A percentile compares a stretch with the other conserved stretches of the same genome.
phyloP scores from a whole-genome alignment of 2,329 filamentous ascomycete genomes.

The Phialocephala sp. region DNA sequence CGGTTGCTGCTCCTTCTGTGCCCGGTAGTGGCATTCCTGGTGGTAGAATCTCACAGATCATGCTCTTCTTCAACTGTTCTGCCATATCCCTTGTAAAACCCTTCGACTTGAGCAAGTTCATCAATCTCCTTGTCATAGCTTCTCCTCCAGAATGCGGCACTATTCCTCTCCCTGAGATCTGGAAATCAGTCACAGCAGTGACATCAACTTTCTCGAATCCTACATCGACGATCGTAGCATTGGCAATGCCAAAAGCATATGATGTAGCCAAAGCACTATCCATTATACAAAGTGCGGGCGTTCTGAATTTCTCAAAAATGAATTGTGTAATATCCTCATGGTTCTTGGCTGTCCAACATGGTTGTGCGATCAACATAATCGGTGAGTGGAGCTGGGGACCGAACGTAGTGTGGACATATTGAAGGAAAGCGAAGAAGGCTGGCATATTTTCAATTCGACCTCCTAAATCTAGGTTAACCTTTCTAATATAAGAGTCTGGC shows the following conservation, averaged over 20 bases:
- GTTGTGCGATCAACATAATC: slow-evolving; percentile 87
- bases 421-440: slow-evolving; percentile 90
- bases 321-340: slow-evolving; percentile 89
- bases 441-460: slow-evolving; percentile 90
- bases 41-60: slow-evolving; percentile 70
- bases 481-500: neutral
- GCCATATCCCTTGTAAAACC: slow-evolving; percentile 70
- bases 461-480: slow-evolving; percentile 47
- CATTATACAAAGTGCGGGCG: slow-evolving; percentile 87
- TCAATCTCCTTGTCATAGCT: slow-evolving; percentile 77
- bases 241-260: slow-evolving; percentile 78
- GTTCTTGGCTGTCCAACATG: slow-evolving; percentile 87
- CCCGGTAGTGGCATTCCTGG: slow-evolving; percentile 53
- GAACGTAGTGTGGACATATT: slow-evolving; percentile 87
- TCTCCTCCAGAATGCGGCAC: slow-evolving; percentile 79
- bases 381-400: slow-evolving; percentile 94
- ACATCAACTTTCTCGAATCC: slow-evolving; percentile 92
- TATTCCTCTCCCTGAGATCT: slow-evolving; percentile 68
- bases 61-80: slow-evolving; percentile 71
- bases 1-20: slow-evolving; percentile 57
- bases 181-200: slow-evolving; percentile 85
- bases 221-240: slow-evolving; percentile 87
- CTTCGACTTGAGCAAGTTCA: slow-evolving; percentile 66
- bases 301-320: slow-evolving; percentile 97
- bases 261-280: slow-evolving; percentile 87